A percentile compares a stretch with the other conserved stretches of the same genome.
These are phyloP conservation scores for Tagetes patula DNA, from an alignment of 129 eudicot genomes.

Conservation along the genomic window DNA sequence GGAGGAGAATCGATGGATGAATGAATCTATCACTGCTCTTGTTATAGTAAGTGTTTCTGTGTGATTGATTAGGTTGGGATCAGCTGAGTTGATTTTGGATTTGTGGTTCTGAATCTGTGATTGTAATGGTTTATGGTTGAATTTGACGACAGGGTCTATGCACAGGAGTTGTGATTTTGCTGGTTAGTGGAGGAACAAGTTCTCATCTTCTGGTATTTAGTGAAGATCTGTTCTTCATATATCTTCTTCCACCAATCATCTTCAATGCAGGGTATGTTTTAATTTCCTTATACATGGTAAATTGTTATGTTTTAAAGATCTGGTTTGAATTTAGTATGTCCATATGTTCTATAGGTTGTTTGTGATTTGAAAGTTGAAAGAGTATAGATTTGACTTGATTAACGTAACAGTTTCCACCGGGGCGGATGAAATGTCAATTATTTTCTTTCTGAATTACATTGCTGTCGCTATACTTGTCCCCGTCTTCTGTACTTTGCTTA, in stretches of 20 bases:
- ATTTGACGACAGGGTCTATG: slow-evolving; percentile 56
- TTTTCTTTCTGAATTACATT: background rate
- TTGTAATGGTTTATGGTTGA: background rate
- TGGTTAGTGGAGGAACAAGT: slow-evolving; percentile 68
- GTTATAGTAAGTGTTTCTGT: slow-evolving; percentile 52
- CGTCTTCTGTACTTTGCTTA: background rate
- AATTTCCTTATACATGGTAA: background rate
- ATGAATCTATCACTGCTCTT: slow-evolving; percentile 92
- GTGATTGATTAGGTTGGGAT: background rate
- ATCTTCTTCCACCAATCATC: slow-evolving; percentile 90
- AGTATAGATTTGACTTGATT: slow-evolving; percentile 14
- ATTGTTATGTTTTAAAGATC: background rate
- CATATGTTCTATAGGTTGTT: slow-evolving; percentile 12
- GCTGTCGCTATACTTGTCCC: background rate
- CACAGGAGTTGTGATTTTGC: slow-evolving; percentile 75
- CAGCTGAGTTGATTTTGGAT: background rate
- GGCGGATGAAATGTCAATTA: background rate
- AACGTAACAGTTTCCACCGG: background rate
- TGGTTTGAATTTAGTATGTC: background rate
- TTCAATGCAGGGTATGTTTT: slow-evolving; percentile 82
- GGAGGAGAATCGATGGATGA: slow-evolving; percentile 94
- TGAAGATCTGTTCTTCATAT: slow-evolving; percentile 92
- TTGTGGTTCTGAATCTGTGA: background rate
- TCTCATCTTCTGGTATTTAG: slow-evolving; percentile 80
- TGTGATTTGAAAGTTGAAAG: slow-evolving; percentile 20